These are phyloP conservation scores for Galerina marginata DNA, from an alignment of 768 basidiomycete species.

Conservation along the genomic window DNA sequence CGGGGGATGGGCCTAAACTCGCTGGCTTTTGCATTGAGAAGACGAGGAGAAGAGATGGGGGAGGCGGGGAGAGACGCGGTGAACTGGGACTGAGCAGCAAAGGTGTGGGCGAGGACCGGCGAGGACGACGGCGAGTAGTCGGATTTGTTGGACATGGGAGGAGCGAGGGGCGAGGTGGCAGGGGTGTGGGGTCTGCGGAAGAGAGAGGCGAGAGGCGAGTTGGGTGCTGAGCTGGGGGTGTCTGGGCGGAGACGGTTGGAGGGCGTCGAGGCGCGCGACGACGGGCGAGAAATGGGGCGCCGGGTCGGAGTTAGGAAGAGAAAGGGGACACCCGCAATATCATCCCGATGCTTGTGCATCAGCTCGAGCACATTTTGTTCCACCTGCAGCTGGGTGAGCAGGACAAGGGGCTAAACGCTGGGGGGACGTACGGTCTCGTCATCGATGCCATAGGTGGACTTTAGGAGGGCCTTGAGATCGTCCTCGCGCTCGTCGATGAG, in stretches of 20 bases:
- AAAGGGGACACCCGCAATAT: constrained; percentile 82
- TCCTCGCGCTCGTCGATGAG: constrained; percentile 88
- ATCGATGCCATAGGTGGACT: constrained; percentile 70
- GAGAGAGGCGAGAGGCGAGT: constrained; percentile 74
- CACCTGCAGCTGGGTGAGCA: constrained; percentile 48
- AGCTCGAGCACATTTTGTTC: constrained; percentile 91
- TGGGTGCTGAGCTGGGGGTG: constrained; percentile 76
- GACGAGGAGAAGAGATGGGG: constrained; percentile 82
- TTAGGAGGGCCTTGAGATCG: constrained; percentile 77
- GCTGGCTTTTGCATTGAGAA: constrained; percentile 87
- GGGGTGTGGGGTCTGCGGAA: constrained; percentile 86
- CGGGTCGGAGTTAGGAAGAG: constrained; percentile 81
- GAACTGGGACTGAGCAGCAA: constrained; percentile 66
- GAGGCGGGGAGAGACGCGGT: constrained; percentile 86
- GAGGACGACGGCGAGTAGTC: constrained; percentile 71
- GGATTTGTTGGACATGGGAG: constrained; percentile 46
- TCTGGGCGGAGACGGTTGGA: constrained; percentile 75
- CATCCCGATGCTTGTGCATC: constrained; percentile 95
- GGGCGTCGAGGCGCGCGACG: constrained; percentile 77
- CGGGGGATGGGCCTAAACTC: constrained; percentile 88
- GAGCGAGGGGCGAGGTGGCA: constrained; percentile 74
- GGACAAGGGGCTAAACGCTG: neutral
- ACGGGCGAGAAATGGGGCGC: constrained; percentile 80
- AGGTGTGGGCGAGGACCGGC: constrained; percentile 63
- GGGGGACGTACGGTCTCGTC: constrained; percentile 63